These are phyloP conservation scores for Meripilus lineatus DNA, from an alignment of 1,284 basidiomycete species.

Conservation along the genomic window DNA sequence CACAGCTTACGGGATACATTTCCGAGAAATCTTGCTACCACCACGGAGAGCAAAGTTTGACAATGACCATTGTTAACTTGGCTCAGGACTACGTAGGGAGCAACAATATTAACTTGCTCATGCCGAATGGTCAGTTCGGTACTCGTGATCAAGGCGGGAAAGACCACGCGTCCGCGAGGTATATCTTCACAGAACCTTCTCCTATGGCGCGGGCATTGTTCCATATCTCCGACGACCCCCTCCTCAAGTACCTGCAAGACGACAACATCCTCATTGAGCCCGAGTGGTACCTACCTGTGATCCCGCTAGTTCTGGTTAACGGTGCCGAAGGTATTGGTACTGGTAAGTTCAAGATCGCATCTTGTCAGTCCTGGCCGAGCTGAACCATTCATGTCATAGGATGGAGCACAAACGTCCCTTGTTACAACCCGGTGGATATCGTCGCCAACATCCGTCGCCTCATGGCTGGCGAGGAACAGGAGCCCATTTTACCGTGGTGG, in stretches of 20 bases:
- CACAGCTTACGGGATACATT: constrained; percentile 93
- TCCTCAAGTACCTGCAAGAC: constrained; percentile 84
- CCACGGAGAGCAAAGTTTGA: constrained; percentile 89
- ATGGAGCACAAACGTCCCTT: constrained; percentile 94
- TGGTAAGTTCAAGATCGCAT: constrained; percentile 40
- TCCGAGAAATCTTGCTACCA: constrained; percentile 95
- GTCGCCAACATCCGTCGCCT: constrained; percentile 84
- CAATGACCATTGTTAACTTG: constrained; percentile 87
- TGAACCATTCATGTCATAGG: constrained; percentile 43
- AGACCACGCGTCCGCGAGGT: constrained; percentile 95
- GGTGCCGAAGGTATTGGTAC: constrained; percentile 98
- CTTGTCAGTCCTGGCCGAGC: constrained; percentile 1
- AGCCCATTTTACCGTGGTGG: constrained; percentile 95
- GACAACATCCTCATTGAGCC: constrained; percentile 91
- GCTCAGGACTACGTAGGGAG: constrained; percentile 95
- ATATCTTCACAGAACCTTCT: constrained; percentile 88
- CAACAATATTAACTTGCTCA: constrained; percentile 92
- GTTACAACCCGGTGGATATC: constrained; percentile 91
- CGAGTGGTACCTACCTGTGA: constrained; percentile 89
- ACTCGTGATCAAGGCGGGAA: constrained; percentile 90
- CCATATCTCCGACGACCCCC: constrained; percentile 80
- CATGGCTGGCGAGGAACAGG: constrained; percentile 83
- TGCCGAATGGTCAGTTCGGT: constrained; percentile 95
- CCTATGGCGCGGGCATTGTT: constrained; percentile 79
- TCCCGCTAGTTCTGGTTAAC: constrained; percentile 91